Percentiles rank a stretch among this genome's conserved stretches.
Evolutionary conservation across 1,284 basidiomycete genomes (phyloP).

Genomic region (Leccinum fuscescens): DNA sequence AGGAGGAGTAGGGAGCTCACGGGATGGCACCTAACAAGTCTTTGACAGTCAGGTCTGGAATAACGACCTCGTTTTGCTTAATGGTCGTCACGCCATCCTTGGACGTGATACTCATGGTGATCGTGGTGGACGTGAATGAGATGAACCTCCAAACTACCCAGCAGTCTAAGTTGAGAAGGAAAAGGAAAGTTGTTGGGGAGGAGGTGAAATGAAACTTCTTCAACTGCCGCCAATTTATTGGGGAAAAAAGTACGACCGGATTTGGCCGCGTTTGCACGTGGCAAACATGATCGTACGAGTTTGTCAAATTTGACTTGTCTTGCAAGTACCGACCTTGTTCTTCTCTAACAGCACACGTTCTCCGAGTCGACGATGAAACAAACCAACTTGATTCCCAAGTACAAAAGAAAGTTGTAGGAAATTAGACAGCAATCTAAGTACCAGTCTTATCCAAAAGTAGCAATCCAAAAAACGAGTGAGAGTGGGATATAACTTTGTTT

Average conservation of each 20-base stretch:
- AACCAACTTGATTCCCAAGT: not conserved
- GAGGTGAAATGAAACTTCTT: not conserved
- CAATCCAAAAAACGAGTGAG: not conserved
- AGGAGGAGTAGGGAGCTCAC: slow-evolving; percentile 44
- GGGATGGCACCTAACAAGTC: slow-evolving; percentile 87
- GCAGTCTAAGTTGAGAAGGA: slow-evolving; percentile 3
- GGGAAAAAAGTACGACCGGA: slow-evolving; percentile 19
- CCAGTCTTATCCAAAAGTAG: not conserved
- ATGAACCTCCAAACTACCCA: slow-evolving; percentile 7
- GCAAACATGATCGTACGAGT: not conserved
- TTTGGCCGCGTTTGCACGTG: slow-evolving; percentile 30
- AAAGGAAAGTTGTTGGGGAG: not conserved
- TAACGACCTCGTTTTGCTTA: slow-evolving; percentile 62
- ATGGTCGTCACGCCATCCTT: slow-evolving; percentile 35
- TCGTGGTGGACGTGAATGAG: slow-evolving; percentile 12
- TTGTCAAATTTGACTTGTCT: not conserved
- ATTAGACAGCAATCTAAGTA: not conserved
- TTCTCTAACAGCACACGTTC: not conserved
- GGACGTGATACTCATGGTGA: slow-evolving; percentile 22
- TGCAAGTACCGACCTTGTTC: not conserved
- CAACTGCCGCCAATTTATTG: slow-evolving; percentile 21
- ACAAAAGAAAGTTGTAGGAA: not conserved
- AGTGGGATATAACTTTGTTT: not conserved
- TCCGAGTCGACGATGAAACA: not conserved
- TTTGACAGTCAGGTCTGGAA: slow-evolving; percentile 84